A percentile compares a stretch with the other conserved stretches of the same genome.
phyloP scores from a whole-genome alignment of 1,139 yeast genomes.

The Groenewaldozyma auringiensis region DNA sequence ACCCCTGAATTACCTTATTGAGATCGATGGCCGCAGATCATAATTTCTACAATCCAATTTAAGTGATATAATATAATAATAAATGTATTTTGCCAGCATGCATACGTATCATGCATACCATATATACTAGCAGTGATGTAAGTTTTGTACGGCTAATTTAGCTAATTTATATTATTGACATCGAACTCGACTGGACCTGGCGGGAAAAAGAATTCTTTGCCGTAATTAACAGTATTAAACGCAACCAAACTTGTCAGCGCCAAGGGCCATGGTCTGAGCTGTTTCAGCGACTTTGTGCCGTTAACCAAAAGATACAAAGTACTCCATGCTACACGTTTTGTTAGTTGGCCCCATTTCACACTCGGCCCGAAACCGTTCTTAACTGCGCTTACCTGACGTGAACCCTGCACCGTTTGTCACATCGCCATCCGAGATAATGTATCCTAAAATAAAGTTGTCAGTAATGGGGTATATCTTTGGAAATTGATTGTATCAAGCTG shows the following conservation, averaged over 20 bases:
- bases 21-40: background rate
- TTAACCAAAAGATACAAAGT: conserved; percentile 67
- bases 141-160: no score
- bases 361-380: no score
- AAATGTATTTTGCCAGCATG: no score
- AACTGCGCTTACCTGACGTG: conserved; percentile 37
- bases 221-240: conserved; percentile 59
- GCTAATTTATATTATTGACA: background rate
- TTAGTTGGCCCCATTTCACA: background rate
- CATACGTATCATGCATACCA: no score
- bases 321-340: conserved; percentile 57
- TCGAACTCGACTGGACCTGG: conserved; percentile 7
- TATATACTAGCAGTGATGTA: no score
- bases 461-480: no score
- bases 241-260: conserved; percentile 51
- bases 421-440: conserved; percentile 76
- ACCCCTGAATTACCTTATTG: background rate
- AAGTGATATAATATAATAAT: no score
- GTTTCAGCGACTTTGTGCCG: conserved; percentile 52
- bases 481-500: no score
- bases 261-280: conserved; percentile 47
- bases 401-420: conserved; percentile 81
- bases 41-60: no score
- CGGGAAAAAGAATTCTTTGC: conserved; percentile 52
- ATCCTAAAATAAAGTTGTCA: no score